Percentiles rank a stretch among this genome's conserved stretches.
phyloP scores from a whole-genome alignment of 768 basidiomycete species.

The Boletus subparvulus region DNA sequence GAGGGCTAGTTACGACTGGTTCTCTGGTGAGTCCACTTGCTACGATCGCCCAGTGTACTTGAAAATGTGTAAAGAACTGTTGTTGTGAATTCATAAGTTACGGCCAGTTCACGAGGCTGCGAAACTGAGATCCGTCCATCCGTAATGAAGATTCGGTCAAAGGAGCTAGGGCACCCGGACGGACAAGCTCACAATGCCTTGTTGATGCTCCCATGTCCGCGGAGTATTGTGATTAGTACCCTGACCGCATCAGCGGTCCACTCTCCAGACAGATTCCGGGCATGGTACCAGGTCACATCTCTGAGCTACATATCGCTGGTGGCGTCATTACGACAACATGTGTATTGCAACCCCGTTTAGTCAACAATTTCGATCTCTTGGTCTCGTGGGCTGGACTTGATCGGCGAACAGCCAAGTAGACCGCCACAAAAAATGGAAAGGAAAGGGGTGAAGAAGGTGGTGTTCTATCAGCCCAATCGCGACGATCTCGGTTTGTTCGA shows the following conservation, averaged over 20 bases:
- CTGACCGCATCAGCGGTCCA: neutral
- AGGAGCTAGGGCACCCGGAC: conserved; percentile 8
- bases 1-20: neutral
- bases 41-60: neutral
- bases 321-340: conserved; percentile 3
- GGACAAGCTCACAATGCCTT: conserved; percentile 14
- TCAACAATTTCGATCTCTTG: conserved; percentile 1
- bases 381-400: conserved; percentile 12
- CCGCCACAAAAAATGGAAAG: neutral
- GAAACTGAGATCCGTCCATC: conserved; percentile 16
- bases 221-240: conserved; percentile 14
- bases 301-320: neutral
- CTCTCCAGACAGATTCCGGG: conserved; percentile 13
- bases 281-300: conserved; percentile 1
- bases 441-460: conserved; percentile 9
- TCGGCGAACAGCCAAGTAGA: conserved; percentile 20
- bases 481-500: conserved; percentile 22
- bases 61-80: neutral
- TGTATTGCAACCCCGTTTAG: neutral
- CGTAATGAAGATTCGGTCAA: conserved; percentile 24
- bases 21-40: neutral
- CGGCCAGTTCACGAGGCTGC: conserved; percentile 11
- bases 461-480: conserved; percentile 27
- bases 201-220: conserved; percentile 24
- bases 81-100: conserved; percentile 1